Evolutionary conservation across 768 basidiomycete species (phyloP).

Genomic region (Kwoniella bestiolae): DNA sequence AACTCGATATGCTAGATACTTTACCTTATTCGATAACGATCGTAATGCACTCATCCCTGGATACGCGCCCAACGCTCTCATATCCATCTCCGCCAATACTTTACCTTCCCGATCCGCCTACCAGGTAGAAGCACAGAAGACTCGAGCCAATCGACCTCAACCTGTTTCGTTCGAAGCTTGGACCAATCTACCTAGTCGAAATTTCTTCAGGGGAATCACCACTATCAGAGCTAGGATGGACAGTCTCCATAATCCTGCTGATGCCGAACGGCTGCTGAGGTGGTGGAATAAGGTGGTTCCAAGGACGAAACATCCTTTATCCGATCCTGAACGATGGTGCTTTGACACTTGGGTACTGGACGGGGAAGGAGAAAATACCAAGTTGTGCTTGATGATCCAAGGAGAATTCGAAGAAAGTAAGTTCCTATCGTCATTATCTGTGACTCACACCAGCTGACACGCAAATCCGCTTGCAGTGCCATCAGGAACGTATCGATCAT

Average conservation of each 20-base stretch:
- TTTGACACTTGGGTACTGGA: constrained; percentile 79
- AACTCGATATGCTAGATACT: constrained; percentile 65
- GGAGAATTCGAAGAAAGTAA: constrained; percentile 91
- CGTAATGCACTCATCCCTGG: constrained; percentile 70
- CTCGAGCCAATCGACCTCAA: constrained; percentile 52
- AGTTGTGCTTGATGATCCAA: constrained; percentile 75
- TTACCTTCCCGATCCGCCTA: constrained; percentile 67
- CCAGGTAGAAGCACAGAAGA: constrained; percentile 63
- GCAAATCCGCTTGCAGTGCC: constrained; percentile 69
- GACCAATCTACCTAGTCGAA: constrained; percentile 41
- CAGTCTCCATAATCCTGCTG: constrained; percentile 73
- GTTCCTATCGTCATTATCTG: too few relatives aligned
- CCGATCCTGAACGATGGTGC: constrained; percentile 78
- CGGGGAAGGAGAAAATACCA: constrained; percentile 54
- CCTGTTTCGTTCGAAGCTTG: constrained; percentile 34
- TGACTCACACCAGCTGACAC: too few relatives aligned
- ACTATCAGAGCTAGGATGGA: constrained; percentile 46
- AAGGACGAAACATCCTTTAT: constrained; percentile 78
- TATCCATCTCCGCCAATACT: constrained; percentile 85
- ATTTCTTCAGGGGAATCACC: constrained; percentile 57
- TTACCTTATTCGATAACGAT: constrained; percentile 79
- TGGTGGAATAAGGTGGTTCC: constrained; percentile 68
- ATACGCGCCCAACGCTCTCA: constrained; percentile 85
- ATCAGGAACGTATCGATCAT: constrained; percentile 80
- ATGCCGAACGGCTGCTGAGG: constrained; percentile 64